Base-by-base conservation (phyloP, 164 flowering plant genomes). In the Santalum album region DNA sequence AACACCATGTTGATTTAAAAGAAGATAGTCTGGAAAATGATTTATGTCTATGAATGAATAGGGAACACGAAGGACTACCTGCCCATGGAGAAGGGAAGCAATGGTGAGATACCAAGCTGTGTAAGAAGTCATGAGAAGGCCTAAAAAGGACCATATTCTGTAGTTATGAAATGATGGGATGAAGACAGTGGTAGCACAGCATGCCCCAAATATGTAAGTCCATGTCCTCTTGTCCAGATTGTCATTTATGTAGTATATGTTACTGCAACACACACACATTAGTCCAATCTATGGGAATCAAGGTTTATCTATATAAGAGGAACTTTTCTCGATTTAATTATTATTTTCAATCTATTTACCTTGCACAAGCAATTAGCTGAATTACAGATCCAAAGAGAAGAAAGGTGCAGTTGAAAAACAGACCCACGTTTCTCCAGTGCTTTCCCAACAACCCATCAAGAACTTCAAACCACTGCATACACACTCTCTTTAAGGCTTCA, bases 161-260 rank as follows among this genome's bases (percentile, higher is more conserved):
- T 83, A 83, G 39, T 83, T 83, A 44, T 80, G 89, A 75, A 82
- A 82, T 1, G 88, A 82, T 25, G 88, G 88, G 19, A 82, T 75
- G 69, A 82, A 82, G 15, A 80, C 89, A 11, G 89, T 83, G 21
- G 89, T 83, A 1, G 89, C 89, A 60, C 89, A 83, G 49, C 89
- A 83, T 5, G 89, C 89, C 3, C 89, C 89, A 62, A 83, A 83
- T 12, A 83, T 80, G 64, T 83, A 83, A 19, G 88, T 82, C 88
- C 88, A 82, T 20, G 85, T 82, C 61, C 88, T 78, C 75, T 82
- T 82, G 74, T 83, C 86, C 9, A 83, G 68, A 27, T 78, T 80
- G 75, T 83, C 89, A 59, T 83, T 83, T 65, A 83, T 78, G 71
- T 83, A 83, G 65, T 83, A 83, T 44, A 83, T 83, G 54, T 83